Percentiles rank a stretch among this genome's conserved stretches.
Evolutionary conservation across 345 rosid genomes (phyloP).

Genomic region (Anacardium occidentale): DNA sequence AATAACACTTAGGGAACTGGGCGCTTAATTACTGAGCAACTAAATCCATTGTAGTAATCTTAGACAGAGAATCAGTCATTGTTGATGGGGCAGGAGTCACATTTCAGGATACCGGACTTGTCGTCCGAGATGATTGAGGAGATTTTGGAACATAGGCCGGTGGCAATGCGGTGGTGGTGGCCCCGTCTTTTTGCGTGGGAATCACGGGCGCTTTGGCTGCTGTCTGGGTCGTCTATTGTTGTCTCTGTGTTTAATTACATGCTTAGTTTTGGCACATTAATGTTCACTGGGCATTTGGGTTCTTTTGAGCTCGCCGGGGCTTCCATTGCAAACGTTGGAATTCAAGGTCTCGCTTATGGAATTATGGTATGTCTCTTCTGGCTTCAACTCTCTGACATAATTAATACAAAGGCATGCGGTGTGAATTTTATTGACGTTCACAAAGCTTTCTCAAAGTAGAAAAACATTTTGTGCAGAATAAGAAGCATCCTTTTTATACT

Average conservation of each 20-base stretch:
- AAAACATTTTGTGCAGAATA: too few relatives aligned
- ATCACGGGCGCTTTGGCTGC: constrained; percentile 54
- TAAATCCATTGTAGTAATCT: too few relatives aligned
- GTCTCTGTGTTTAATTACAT: constrained; percentile 72
- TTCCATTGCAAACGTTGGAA: constrained; percentile 80
- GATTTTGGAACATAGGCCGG: constrained; percentile 39
- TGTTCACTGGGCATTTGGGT: constrained; percentile 80
- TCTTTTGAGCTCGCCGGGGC: constrained; percentile 83
- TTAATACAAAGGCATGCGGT: too few relatives aligned
- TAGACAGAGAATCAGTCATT: constrained; percentile 24
- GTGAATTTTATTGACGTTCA: too few relatives aligned
- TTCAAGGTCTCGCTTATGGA: constrained; percentile 95
- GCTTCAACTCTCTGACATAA: too few relatives aligned
- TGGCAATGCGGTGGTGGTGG: constrained; percentile 69
- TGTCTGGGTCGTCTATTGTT: constrained; percentile 70
- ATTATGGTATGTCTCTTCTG: constrained; percentile 56
- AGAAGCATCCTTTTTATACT: too few relatives aligned
- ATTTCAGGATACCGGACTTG: constrained; percentile 45
- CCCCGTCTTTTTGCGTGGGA: constrained; percentile 68
- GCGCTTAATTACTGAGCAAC: too few relatives aligned
- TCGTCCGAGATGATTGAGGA: constrained; percentile 67
- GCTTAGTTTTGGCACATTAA: constrained; percentile 77
- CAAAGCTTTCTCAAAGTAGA: too few relatives aligned
- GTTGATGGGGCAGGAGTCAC: constrained; percentile 56
- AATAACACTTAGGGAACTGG: too few relatives aligned